Evolutionary conservation across 768 basidiomycete species (phyloP).

Genomic region (Leccinum arenicola): DNA sequence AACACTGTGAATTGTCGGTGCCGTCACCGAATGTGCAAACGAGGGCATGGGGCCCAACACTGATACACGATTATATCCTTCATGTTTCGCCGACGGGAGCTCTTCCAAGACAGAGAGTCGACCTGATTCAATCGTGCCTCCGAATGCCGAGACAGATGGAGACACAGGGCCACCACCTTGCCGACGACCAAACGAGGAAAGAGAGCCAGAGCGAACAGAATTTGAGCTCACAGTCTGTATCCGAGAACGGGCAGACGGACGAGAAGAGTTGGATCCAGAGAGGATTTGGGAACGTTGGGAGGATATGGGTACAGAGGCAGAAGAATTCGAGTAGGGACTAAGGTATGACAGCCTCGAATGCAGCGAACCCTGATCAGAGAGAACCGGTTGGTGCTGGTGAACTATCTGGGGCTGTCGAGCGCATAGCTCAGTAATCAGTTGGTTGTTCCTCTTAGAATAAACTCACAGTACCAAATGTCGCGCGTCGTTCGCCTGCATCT

Average conservation of each 20-base stretch:
- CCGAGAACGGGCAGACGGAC: slow-evolving; percentile 46
- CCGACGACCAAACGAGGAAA: slow-evolving; percentile 52
- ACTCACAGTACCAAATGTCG: slow-evolving; percentile 66
- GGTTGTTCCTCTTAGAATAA: slow-evolving; percentile 1
- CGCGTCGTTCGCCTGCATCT: slow-evolving; percentile 37
- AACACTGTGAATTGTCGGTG: slow-evolving; percentile 32
- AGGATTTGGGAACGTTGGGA: slow-evolving; percentile 41
- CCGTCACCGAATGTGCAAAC: slow-evolving; percentile 24
- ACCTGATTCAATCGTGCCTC: slow-evolving; percentile 22
- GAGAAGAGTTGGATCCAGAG: slow-evolving; percentile 53
- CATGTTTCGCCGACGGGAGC: slow-evolving; percentile 9
- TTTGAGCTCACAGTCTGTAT: slow-evolving; percentile 35
- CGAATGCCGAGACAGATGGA: slow-evolving; percentile 52
- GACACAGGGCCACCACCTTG: slow-evolving; percentile 36
- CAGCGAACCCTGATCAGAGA: slow-evolving; percentile 64
- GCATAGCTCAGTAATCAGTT: slow-evolving; percentile 13
- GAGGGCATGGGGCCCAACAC: slow-evolving; percentile 34
- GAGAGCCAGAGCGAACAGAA: slow-evolving; percentile 47
- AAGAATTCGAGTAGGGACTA: slow-evolving; percentile 43
- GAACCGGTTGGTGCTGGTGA: slow-evolving; percentile 38
- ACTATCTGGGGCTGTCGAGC: slow-evolving; percentile 42
- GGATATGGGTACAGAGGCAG: slow-evolving; percentile 54
- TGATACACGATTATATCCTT: slow-evolving; percentile 24
- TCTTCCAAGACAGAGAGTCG: slow-evolving; percentile 25
- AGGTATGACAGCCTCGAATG: slow-evolving; percentile 62